phyloP scores from a whole-genome alignment of 768 basidiomycete genomes.

The Phaeotremella fagi region DNA sequence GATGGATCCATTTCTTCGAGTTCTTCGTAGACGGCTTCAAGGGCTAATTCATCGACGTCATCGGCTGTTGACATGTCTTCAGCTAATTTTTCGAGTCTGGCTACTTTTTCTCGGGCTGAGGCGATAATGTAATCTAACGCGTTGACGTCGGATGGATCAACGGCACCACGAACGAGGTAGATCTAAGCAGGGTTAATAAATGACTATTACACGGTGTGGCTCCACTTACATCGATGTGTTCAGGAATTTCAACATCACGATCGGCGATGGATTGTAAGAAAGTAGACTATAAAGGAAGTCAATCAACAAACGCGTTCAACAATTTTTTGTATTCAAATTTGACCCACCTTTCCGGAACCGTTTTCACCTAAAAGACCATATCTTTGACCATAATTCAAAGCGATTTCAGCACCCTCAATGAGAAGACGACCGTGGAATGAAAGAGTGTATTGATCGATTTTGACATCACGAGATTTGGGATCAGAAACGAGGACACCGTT shows the following conservation, averaged over 20 bases:
- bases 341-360: constrained; percentile 88
- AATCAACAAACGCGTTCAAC: neutral
- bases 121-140: constrained; percentile 96
- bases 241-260: constrained; percentile 89
- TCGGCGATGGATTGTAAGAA: constrained; percentile 93
- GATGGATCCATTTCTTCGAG: constrained; percentile 93
- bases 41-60: constrained; percentile 75
- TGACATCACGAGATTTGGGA: constrained; percentile 87
- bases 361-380: constrained; percentile 97
- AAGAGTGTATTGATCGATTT: constrained; percentile 89
- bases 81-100: constrained; percentile 83
- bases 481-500: constrained; percentile 91
- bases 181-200: constrained; percentile 52
- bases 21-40: constrained; percentile 89
- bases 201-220: neutral
- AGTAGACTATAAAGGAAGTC: constrained; percentile 63
- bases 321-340: neutral
- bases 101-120: constrained; percentile 88
- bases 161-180: constrained; percentile 93
- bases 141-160: constrained; percentile 88
- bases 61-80: constrained; percentile 90
- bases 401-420: constrained; percentile 51
- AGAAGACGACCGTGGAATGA: constrained; percentile 90
- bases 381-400: constrained; percentile 50
- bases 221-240: constrained; percentile 70